These are phyloP conservation scores for Morella rubra DNA, from an alignment of 306 rosid species.

Conservation along the genomic window DNA sequence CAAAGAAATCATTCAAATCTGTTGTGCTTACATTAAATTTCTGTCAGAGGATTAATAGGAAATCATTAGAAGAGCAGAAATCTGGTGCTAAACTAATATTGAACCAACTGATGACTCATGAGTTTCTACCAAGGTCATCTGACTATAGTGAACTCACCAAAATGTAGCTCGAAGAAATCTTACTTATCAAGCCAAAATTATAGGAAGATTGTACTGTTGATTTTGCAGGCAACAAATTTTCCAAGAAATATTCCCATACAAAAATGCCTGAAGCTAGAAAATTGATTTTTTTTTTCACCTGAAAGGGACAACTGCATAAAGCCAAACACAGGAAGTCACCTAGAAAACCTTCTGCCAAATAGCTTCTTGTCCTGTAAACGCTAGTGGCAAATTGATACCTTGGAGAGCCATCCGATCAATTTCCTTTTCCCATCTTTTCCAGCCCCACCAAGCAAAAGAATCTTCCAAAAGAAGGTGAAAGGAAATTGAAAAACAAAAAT, in stretches of 20 bases:
- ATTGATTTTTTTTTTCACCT: too few relatives aligned
- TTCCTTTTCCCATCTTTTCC: constrained; percentile 94
- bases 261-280: not conserved
- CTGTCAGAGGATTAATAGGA: constrained; percentile 43
- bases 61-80: constrained; percentile 19
- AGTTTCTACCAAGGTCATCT: constrained; percentile 10
- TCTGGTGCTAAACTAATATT: constrained; percentile 11
- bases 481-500: constrained; percentile 19
- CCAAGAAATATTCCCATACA: not conserved
- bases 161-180: not conserved
- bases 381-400: constrained; percentile 81
- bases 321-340: constrained; percentile 36
- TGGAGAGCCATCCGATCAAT: constrained; percentile 98
- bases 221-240: not conserved
- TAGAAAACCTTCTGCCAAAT: constrained; percentile 85
- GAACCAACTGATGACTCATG: constrained; percentile 12
- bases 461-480: constrained; percentile 48
- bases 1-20: constrained; percentile 81
- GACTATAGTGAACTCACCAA: constrained; percentile 1
- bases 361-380: constrained; percentile 94
- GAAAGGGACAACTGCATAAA: not conserved
- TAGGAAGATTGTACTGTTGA: not conserved
- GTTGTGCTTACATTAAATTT: constrained; percentile 67
- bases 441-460: constrained; percentile 92
- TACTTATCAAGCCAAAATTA: not conserved